Evolutionary conservation across 441 rosid genomes (phyloP).

Genomic region (Bruguiera hainesii): DNA sequence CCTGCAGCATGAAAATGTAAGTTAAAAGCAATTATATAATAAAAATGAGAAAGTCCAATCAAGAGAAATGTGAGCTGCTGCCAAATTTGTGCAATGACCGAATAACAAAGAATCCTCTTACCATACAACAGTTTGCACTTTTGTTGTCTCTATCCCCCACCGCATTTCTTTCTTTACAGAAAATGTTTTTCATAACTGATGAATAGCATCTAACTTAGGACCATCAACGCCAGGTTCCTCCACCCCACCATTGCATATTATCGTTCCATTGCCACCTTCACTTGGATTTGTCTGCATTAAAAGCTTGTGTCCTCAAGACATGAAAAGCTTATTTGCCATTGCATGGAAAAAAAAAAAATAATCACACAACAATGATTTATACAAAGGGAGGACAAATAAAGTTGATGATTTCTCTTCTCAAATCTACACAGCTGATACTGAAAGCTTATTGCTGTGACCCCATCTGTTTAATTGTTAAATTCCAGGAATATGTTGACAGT

Average conservation of each 20-base stretch:
- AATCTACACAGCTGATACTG: no score
- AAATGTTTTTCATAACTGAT: constrained; percentile 5
- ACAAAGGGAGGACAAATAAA: no score
- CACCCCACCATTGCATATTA: neutral
- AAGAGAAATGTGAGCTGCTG: neutral
- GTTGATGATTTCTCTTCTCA: no score
- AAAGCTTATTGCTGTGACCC: no score
- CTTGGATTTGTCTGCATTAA: neutral
- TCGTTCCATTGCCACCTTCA: neutral
- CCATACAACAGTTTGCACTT: neutral
- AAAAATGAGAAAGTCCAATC: neutral
- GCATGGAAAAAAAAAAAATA: no score
- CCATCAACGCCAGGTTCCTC: neutral
- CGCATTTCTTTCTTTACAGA: neutral
- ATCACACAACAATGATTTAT: no score
- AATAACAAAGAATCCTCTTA: constrained; percentile 1
- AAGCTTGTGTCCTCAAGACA: neutral
- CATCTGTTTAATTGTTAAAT: no score
- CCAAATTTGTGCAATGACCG: neutral
- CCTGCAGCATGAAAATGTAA: neutral
- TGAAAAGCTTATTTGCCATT: no score
- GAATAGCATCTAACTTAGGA: neutral
- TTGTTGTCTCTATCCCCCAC: neutral
- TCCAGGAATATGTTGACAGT: no score
- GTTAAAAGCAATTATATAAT: neutral